Base-by-base conservation (phyloP, 2,329 filamentous ascomycete genomes). In the Lanzia echinophila region DNA sequence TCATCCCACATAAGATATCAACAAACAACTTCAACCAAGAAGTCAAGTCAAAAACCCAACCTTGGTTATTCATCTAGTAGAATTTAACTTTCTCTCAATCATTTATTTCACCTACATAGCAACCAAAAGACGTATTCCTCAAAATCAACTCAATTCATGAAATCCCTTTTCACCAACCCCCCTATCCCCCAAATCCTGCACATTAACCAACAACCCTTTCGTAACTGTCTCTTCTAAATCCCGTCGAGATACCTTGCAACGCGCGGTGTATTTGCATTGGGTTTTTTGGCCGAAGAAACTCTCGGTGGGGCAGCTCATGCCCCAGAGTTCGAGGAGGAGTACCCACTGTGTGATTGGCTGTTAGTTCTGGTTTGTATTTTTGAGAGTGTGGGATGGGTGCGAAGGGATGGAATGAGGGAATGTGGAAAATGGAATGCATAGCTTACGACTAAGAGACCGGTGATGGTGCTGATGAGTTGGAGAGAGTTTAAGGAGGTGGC, bases 311-410 rank as follows among this genome's bases (percentile, higher is more conserved):
- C 71, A 75, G 36, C 75, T 76, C 41, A 70, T 72, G 7, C 78
- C 78, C 63, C 71, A 77, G 1, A 80, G 61, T 62, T 81, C 78
- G 3, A 79, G 56, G 4, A 73, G 55, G 44, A 80, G 65, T 0
- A 78, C 72, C 67, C 73, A 75, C 24, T 28, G 24, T 28, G 24
- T 4, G 8, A 28, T 4, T 4, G 8, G 24, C 4, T 28, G 24
- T 28, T 28, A 28, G 24, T 28, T n/a, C n/a, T n/a, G n/a, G n/a
- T n/a, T n/a, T n/a, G n/a, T n/a, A n/a, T n/a, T n/a, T n/a, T n/a
- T n/a, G n/a, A n/a, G n/a, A n/a, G n/a, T n/a, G n/a, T n/a, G n/a
- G n/a, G n/a, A n/a, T n/a, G 24, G 24, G 8, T 28, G 24, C 24
- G 24, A 28, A 8, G 8, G 24, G 24, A 28, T 28, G 8, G 8